phyloP scores from a whole-genome alignment of 2,329 filamentous ascomycete genomes.

The Emmonsia crescens region DNA sequence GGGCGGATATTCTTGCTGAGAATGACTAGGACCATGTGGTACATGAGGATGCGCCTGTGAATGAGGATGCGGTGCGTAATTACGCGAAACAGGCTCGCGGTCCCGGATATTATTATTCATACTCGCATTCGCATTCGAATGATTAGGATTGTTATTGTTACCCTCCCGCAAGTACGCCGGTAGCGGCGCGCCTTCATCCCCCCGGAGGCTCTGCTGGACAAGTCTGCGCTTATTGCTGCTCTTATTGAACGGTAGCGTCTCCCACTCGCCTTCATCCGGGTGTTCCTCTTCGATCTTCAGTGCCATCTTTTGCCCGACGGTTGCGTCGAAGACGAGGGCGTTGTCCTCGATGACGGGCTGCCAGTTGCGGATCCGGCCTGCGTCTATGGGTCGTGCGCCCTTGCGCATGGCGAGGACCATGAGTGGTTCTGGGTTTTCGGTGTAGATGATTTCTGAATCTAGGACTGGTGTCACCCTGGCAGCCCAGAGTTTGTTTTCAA shows the following conservation, averaged over 20 bases:
- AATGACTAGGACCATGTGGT: neutral
- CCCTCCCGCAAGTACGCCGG: constrained; percentile 25
- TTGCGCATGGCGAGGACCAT: constrained; percentile 74
- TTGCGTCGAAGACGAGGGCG: constrained; percentile 66
- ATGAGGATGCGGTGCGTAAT: constrained; percentile 10
- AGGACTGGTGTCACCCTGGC: constrained; percentile 65
- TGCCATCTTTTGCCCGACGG: constrained; percentile 76
- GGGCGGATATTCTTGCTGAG: constrained; percentile 11
- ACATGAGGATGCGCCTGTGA: constrained; percentile 13
- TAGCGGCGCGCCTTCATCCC: constrained; percentile 36
- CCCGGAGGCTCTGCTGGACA: constrained; percentile 43
- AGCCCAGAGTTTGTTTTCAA: constrained; percentile 79
- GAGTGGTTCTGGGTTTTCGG: constrained; percentile 65
- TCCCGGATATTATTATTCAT: constrained; percentile 5
- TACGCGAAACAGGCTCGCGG: constrained; percentile 16
- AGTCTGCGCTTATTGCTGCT: constrained; percentile 40
- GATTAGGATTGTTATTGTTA: neutral
- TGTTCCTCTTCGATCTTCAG: constrained; percentile 69
- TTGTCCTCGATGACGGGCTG: constrained; percentile 60
- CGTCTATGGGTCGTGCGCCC: constrained; percentile 66
- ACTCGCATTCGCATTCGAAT: neutral
- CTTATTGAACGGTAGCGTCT: constrained; percentile 52
- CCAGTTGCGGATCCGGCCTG: constrained; percentile 74
- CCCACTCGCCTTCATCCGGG: constrained; percentile 48
- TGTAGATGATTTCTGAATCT: constrained; percentile 57